These are phyloP conservation scores for Phytophthora melonis DNA, from an alignment of 352 stramenopile genomes.

Conservation along the genomic window DNA sequence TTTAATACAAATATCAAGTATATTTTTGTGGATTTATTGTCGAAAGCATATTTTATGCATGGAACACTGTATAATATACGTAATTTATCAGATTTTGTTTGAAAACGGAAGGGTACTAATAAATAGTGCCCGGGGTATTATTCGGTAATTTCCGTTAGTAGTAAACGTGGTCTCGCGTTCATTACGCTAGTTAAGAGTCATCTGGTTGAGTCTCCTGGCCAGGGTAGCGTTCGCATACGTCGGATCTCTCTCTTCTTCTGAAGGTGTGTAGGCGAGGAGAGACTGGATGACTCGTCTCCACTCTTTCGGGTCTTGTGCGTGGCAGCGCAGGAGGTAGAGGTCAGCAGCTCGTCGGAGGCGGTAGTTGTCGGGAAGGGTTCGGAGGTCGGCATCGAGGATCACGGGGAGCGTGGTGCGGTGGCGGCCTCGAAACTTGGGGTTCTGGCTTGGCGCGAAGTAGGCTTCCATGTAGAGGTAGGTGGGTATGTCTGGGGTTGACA, in stretches of 20 bases:
- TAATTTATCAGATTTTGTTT: too few species aligned
- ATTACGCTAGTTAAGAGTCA: background rate
- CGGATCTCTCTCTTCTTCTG: background rate
- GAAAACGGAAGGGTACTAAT: too few species aligned
- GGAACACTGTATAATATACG: too few species aligned
- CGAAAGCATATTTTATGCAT: too few species aligned
- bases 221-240: background rate
- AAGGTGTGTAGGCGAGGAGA: background rate
- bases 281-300: background rate
- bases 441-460: too few species aligned
- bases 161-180: too few species aligned
- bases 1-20: too few species aligned
- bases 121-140: too few species aligned
- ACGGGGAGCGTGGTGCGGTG: background rate
- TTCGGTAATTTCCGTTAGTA: too few species aligned
- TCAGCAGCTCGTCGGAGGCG: background rate
- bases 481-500: background rate
- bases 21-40: too few species aligned
- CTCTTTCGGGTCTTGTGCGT: background rate
- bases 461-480: conserved; percentile 10
- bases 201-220: background rate
- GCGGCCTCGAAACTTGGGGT: too few species aligned
- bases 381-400: background rate
- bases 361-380: background rate
- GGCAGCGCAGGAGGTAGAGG: background rate